These are phyloP conservation scores for Tolypocladium album DNA, from an alignment of 2,329 filamentous ascomycete species.

Conservation along the genomic window DNA sequence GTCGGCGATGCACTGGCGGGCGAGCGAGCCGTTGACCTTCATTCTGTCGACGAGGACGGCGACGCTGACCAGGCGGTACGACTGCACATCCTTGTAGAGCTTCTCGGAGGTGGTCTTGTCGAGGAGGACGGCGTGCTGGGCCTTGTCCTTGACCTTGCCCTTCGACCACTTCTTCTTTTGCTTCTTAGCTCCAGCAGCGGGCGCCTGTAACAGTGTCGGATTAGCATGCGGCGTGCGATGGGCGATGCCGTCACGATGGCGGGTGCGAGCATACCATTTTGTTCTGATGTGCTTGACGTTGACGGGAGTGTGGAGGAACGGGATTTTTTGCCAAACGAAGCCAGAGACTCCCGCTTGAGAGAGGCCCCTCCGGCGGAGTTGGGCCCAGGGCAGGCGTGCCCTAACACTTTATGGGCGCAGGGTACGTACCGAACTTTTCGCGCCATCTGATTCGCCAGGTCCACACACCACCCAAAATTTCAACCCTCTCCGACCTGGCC, in stretches of 20 bases:
- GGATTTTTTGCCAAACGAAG: constrained; percentile 17
- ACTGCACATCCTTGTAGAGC: constrained; percentile 99
- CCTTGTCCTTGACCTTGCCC: constrained; percentile 97
- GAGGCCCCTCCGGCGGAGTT: constrained; percentile 13
- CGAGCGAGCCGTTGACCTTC: constrained; percentile 99
- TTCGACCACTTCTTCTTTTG: constrained; percentile 43
- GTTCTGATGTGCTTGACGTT: constrained; percentile 29
- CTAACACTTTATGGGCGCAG: constrained; percentile 21
- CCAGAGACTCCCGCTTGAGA: constrained; percentile 18
- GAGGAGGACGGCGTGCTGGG: constrained; percentile 97
- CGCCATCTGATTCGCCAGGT: constrained; percentile 23
- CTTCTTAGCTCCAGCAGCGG: constrained; percentile 37
- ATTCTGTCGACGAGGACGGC: constrained; percentile 97
- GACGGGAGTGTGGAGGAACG: constrained; percentile 24
- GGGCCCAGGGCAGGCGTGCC: constrained; percentile 30
- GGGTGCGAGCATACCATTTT: constrained; percentile 28
- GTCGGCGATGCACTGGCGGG: constrained; percentile 78
- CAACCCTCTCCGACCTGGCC: constrained; percentile 19
- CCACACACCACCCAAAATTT: constrained; percentile 26
- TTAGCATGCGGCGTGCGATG: constrained; percentile 1
- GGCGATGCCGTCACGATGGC: constrained; percentile 1
- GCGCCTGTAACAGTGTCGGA: constrained; percentile 19
- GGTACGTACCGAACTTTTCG: constrained; percentile 16
- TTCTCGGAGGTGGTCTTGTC: constrained; percentile 97
- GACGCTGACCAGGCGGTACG: constrained; percentile 98